Conservation (phyloP, 176 grass and related monocot genomes). For the Secale cereale region DNA sequence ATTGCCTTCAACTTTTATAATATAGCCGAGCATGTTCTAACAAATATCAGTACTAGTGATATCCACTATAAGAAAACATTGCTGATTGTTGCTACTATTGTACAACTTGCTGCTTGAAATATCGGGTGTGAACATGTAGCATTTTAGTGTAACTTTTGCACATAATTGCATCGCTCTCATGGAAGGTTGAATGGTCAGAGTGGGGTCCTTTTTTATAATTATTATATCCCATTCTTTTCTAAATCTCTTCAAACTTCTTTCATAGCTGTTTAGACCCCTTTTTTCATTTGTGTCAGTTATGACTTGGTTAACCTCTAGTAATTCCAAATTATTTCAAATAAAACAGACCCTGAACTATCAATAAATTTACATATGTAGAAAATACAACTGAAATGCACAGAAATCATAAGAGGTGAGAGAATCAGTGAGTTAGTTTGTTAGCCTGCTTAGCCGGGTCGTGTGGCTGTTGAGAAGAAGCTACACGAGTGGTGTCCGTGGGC, state of each 20-base stretch:
- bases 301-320: neutral
- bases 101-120: neutral
- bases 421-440: too few relatives aligned
- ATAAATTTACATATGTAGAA: neutral
- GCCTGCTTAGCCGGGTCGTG: too few relatives aligned
- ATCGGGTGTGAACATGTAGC: neutral
- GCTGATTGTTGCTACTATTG: neutral
- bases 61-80: neutral
- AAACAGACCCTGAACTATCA: neutral
- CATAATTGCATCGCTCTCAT: neutral
- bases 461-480: too few relatives aligned
- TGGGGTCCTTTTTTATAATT: neutral
- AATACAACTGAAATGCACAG: conserved; percentile 14
- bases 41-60: neutral
- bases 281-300: neutral
- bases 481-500: too few relatives aligned
- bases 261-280: neutral
- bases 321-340: conserved; percentile 1
- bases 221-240: neutral
- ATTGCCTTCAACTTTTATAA: neutral
- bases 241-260: neutral
- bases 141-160: neutral
- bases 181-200: neutral
- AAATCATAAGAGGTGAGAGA: neutral
- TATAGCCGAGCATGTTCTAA: neutral